Base-by-base conservation (phyloP, 768 basidiomycete species). In the Suillus sp. region DNA sequence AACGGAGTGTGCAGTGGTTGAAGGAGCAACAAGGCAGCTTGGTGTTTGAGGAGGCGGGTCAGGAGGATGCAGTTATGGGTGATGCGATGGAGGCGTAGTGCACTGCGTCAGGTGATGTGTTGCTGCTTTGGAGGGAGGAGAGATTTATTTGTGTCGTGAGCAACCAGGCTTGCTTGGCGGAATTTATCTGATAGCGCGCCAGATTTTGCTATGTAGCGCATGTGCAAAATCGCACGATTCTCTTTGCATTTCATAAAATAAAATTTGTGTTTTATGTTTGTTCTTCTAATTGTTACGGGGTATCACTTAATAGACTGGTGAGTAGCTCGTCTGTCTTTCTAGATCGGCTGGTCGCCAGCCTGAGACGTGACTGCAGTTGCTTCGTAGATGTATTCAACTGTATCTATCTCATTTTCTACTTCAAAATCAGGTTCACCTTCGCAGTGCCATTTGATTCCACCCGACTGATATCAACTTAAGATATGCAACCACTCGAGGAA, bases 1-100 rank as follows among this genome's bases (percentile, higher is more conserved):
- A 93, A 76, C 81, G 94, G 66, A 94, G 92, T 67, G 91, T 95
- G 55, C 89, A 95, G 71, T 96, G 93, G 91, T 72, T 96, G 66
- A 91, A 91, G 78, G 92, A 95, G 68, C 90, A 91, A 72, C 88
- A 90, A 67, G 91, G 90, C 0, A 73, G 79, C 22, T 78, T 93
- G 60, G 84, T 93, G 57, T 91, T 91, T 71, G 90, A 92, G 71
- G 91, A 91, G 76, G 74, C 68, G 13, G 22, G 40, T 47, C 64
- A 59, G 47, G 78, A 73, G 45, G 81, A 80, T 47, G 74, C 69
- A 20, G 25, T 67, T 14, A 67, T 69, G 65, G 71, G 66, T 9
- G 72, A 77, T 62, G 67, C 66, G 10, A 81, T 78, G 80, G 81
- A 81, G 13, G 63, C 68, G 48, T 71, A 72, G 63, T 35, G 34